Percentiles rank a stretch among this genome's conserved stretches.
phyloP scores from a whole-genome alignment of 441 rosid genomes.

The Theobroma grandiflorum region DNA sequence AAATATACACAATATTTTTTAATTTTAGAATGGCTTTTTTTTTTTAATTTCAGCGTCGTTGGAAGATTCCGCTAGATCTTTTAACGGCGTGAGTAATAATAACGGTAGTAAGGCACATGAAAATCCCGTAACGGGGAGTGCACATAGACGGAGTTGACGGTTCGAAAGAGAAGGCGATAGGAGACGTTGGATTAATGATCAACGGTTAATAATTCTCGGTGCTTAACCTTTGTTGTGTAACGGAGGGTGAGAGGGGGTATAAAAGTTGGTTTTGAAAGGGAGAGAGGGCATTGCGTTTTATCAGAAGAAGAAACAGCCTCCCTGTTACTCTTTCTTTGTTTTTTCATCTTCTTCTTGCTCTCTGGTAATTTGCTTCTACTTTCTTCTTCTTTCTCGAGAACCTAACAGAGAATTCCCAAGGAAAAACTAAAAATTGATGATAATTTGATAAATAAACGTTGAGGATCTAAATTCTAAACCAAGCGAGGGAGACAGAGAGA shows the following conservation, averaged over 20 bases:
- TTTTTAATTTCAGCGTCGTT: slow-evolving; percentile 1
- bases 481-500: background rate
- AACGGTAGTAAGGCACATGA: background rate
- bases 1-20: background rate
- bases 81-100: slow-evolving; percentile 33
- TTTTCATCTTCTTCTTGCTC: slow-evolving; percentile 30
- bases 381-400: slow-evolving; percentile 40
- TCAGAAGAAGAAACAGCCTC: slow-evolving; percentile 28
- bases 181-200: slow-evolving; percentile 41
- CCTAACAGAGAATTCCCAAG: slow-evolving; percentile 35
- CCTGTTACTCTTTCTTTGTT: slow-evolving; percentile 23
- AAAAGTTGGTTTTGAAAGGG: slow-evolving; percentile 33
- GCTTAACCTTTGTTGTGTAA: slow-evolving; percentile 24
- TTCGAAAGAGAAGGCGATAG: slow-evolving; percentile 18
- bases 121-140: slow-evolving; percentile 31
- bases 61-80: slow-evolving; percentile 42
- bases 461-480: slow-evolving; percentile 41
- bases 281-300: slow-evolving; percentile 38
- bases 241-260: slow-evolving; percentile 39
- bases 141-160: slow-evolving; percentile 38
- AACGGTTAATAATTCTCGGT: slow-evolving; percentile 29
- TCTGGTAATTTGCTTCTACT: slow-evolving; percentile 41
- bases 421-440: slow-evolving; percentile 15
- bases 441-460: slow-evolving; percentile 33
- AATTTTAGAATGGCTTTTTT: background rate